A percentile compares a stretch with the other conserved stretches of the same genome.
Evolutionary conservation across 257 asterid genomes (phyloP).

Genomic region (Solanum ahanhuiri): DNA sequence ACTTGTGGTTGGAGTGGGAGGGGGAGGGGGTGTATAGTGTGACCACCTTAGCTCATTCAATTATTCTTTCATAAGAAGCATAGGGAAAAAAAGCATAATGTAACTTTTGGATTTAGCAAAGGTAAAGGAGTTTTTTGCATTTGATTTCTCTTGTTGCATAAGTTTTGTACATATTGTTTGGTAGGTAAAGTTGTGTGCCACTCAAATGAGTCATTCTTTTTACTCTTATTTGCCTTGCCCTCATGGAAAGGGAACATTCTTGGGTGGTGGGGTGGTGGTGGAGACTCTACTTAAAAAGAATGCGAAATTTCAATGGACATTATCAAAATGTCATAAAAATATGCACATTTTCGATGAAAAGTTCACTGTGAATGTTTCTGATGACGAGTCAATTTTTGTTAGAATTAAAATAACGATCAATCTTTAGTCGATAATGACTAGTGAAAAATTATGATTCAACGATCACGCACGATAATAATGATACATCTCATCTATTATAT

Average conservation of each 20-base stretch:
- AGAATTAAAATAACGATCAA: no score
- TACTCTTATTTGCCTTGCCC: not conserved
- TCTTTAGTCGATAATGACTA: no score
- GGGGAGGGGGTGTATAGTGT: not conserved
- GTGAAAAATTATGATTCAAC: no score
- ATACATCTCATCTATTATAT: no score
- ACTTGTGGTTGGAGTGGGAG: not conserved
- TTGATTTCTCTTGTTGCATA: conserved; percentile 57
- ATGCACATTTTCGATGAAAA: not conserved
- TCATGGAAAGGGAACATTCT: not conserved
- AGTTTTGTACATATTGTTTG: conserved; percentile 32
- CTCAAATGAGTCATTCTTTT: conserved; percentile 3
- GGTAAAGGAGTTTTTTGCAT: conserved; percentile 34
- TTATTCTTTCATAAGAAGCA: conserved; percentile 48
- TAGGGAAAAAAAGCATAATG: conserved; percentile 4
- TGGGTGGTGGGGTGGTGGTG: not conserved
- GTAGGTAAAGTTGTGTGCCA: conserved; percentile 18
- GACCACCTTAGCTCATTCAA: conserved; percentile 30
- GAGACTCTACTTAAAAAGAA: not conserved
- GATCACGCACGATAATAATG: no score
- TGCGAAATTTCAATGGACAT: not conserved
- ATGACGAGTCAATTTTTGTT: not conserved
- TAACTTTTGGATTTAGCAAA: conserved; percentile 47
- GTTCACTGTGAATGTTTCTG: rapidly evolving
- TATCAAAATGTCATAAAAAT: not conserved